Evolutionary conservation across 2,329 filamentous ascomycete species (phyloP).

Genomic region (Parascedosporium putredinis): DNA sequence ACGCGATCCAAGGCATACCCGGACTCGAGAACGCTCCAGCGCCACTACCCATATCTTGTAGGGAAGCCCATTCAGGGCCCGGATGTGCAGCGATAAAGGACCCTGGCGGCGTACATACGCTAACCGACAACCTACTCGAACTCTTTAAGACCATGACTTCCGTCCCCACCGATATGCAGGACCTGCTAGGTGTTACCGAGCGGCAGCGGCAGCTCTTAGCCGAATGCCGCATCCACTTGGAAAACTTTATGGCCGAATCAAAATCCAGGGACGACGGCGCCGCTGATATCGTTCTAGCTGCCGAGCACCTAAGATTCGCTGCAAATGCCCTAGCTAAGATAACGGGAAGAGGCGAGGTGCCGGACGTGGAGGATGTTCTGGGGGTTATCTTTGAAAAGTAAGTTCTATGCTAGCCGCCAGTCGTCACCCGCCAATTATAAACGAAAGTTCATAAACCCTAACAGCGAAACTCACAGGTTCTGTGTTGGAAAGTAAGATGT

Average conservation of each 20-base stretch:
- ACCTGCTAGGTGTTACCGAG: slow-evolving; percentile 82
- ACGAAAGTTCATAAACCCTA: no score
- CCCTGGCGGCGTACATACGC: slow-evolving; percentile 55
- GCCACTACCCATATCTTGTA: slow-evolving; percentile 58
- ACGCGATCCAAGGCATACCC: background rate
- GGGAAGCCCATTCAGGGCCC: slow-evolving; percentile 33
- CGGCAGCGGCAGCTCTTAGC: slow-evolving; percentile 75
- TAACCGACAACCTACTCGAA: slow-evolving; percentile 56
- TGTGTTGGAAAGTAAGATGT: slow-evolving; percentile 41
- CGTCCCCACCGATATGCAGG: slow-evolving; percentile 62
- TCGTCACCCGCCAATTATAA: no score
- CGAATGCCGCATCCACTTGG: slow-evolving; percentile 60
- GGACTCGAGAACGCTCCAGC: background rate
- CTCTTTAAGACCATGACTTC: slow-evolving; percentile 63
- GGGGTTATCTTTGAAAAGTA: slow-evolving; percentile 98
- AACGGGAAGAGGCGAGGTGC: slow-evolving; percentile 72
- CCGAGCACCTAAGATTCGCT: slow-evolving; percentile 76
- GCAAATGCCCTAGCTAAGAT: slow-evolving; percentile 75
- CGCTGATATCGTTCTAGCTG: slow-evolving; percentile 78
- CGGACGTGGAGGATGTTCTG: slow-evolving; percentile 90
- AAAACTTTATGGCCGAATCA: slow-evolving; percentile 59
- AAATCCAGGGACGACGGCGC: slow-evolving; percentile 30
- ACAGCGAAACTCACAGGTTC: no score
- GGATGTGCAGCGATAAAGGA: slow-evolving; percentile 23
- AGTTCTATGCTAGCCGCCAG: no score